Base-by-base conservation (phyloP, 768 basidiomycete species). In the Trametopsis cervina region DNA sequence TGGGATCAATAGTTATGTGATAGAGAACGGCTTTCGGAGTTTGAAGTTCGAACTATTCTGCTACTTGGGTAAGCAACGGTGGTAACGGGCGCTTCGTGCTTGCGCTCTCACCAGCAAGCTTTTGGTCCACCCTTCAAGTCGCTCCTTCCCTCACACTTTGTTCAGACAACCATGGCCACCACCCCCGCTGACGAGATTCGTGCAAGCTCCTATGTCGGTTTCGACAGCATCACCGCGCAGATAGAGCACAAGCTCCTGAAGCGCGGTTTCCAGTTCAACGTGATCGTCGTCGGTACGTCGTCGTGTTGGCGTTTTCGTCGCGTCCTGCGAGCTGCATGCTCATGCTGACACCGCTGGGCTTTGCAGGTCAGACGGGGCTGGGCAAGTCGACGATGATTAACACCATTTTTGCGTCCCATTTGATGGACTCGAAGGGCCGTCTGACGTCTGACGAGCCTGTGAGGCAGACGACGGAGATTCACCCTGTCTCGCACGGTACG, bases 171-270 rank as follows among this genome's bases (percentile, higher is more conserved):
- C 39, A 47, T 26, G 17, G 15, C 46, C 25, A 7, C 46, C 5
- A 17, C 72, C 77, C 57, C 69, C 53, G 67, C 68, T 40, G 77
- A 82, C 43, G 93, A 95, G 72, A 93, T 96, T 59, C 83, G 86
- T 58, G 92, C 93, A 25, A 77, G 87, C 54, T 83, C 88, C 40
- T 95, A 97, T 66, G 94, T 98, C 67, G 94, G 94, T 63, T 98
- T 98, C 73, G 94, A 98, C 77, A 83, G 87, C 56, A 96, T 98
- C 67, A 95, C 93, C 50, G 81, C 83, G 62, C 95, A 97, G 70
- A 97, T 97, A 59, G 95, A 99, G 76, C 89, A 94, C 78, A 97
- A 97, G 79, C 85, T 97, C 55, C 80, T 98, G 72, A 97, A 97
- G 73, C 83, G 95, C 54, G 95, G 95, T 52, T 98, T 98, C 77